Base-by-base conservation (phyloP, 2,329 filamentous ascomycete genomes). In the Helminthosporium solani region DNA sequence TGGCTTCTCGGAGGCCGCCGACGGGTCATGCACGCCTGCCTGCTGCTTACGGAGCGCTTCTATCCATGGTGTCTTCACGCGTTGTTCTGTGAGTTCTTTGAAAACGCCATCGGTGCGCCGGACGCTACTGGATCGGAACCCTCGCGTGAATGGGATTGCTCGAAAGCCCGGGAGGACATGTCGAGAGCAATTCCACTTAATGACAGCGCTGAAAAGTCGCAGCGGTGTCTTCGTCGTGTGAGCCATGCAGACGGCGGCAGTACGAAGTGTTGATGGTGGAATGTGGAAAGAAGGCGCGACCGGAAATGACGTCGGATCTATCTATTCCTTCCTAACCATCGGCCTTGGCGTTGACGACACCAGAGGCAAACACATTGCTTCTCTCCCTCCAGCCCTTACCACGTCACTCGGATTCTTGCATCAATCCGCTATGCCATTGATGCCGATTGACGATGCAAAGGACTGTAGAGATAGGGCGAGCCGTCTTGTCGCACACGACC, bases 51-150 rank as follows among this genome's bases (percentile, higher is more conserved):
- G 75, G 39, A 86, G 72, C 0, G 85, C 85, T 55, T 87, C 81
- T 33, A 87, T 78, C 81, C 84, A 87, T 21, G 85, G 84, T n/a
- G 78, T 84, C 49, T 80, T 80, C 7, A 84, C 63, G 9, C 67
- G 55, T 57, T 64, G 63, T 8, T 57, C 57, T 14, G 67, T 70
- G 42, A 84, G 70, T 42, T 78, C 81, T 38, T 74, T 72, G 58
- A 82, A 83, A n/a, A 84, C 80, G 2, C 81, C 81, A 68, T 83
- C 80, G 14, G 78, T 81, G 14, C 46, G 56, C 31, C 49, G 59
- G 12, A 33, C 14, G 7, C 49, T 36, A 53, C 55, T 67, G 44
- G 56, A 52, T 33, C 62, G 64, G 44, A 70, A 63, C 12, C 12
- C 3, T 27, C 33, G 35, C 11, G 9, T 35, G 9, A 31, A 33